phyloP scores from a whole-genome alignment of 2,329 filamentous ascomycete species.

The Aspergillus intermedius region DNA sequence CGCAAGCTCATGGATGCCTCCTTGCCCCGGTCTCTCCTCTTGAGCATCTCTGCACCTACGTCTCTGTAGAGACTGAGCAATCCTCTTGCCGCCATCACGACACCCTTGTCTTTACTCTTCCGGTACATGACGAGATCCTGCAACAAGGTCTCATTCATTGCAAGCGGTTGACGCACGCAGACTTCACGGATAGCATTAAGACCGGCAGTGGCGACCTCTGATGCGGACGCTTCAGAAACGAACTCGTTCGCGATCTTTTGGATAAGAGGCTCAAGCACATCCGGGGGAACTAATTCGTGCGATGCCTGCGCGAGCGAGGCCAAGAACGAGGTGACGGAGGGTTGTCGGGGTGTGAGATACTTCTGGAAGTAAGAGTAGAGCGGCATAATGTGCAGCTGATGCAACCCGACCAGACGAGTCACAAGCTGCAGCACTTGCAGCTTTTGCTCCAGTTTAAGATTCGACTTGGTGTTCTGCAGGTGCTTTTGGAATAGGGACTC shows the following conservation, averaged over 20 bases:
- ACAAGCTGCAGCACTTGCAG: constrained; percentile 85
- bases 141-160: constrained; percentile 90
- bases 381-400: constrained; percentile 81
- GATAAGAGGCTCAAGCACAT: constrained; percentile 81
- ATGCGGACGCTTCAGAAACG: constrained; percentile 85
- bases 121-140: constrained; percentile 94
- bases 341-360: constrained; percentile 79
- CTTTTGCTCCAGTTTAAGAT: constrained; percentile 80
- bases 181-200: constrained; percentile 93
- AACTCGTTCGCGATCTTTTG: constrained; percentile 98
- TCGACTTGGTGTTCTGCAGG: constrained; percentile 77
- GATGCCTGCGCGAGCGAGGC: constrained; percentile 88
- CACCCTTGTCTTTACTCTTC: constrained; percentile 96
- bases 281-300: constrained; percentile 84
- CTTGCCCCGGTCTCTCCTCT: constrained; percentile 86
- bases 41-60: constrained; percentile 79
- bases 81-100: constrained; percentile 97
- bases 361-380: constrained; percentile 97
- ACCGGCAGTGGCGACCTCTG: constrained; percentile 85
- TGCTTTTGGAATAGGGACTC: constrained; percentile 88
- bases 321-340: constrained; percentile 85
- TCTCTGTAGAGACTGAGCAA: constrained; percentile 86
- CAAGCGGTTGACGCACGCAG: constrained; percentile 85
- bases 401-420: constrained; percentile 81
- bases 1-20: constrained; percentile 77